phyloP scores from a whole-genome alignment of 2,329 filamentous ascomycete genomes.

The Diplodia intermedia region DNA sequence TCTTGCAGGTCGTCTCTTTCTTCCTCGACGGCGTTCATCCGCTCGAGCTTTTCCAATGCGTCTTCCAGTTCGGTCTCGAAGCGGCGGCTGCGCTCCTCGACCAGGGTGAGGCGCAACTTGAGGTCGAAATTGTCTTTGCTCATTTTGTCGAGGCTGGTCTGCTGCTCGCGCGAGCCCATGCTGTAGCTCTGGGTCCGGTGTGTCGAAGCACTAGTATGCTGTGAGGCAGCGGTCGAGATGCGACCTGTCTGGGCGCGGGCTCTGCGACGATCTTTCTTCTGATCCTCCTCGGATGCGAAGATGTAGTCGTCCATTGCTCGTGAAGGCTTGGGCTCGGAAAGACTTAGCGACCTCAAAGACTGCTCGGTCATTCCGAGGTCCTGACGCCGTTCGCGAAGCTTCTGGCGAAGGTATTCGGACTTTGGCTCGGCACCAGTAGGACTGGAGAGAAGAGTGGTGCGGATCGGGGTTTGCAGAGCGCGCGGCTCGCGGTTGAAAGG shows the following conservation, averaged over 20 bases:
- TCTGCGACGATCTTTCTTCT: conserved; percentile 1
- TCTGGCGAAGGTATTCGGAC: conserved; percentile 29
- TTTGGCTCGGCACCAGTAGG: conserved; percentile 9
- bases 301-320: conserved; percentile 30
- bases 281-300: conserved; percentile 27
- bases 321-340: conserved; percentile 7
- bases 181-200: conserved; percentile 2
- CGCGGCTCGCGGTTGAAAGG: conserved; percentile 5
- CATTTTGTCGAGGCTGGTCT: conserved; percentile 30
- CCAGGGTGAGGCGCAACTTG: conserved; percentile 31
- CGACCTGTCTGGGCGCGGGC: neutral
- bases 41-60: conserved; percentile 30
- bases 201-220: neutral
- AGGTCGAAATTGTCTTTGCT: conserved; percentile 33
- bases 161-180: conserved; percentile 26
- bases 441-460: neutral
- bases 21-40: conserved; percentile 10
- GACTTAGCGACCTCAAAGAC: conserved; percentile 9
- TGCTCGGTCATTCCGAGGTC: conserved; percentile 18
- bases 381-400: conserved; percentile 26
- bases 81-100: conserved; percentile 26
- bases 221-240: conserved; percentile 7
- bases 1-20: conserved; percentile 25
- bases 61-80: conserved; percentile 22
- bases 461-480: conserved; percentile 8